phyloP scores from a whole-genome alignment of 306 rosid species.

The Prunus armeniaca region DNA sequence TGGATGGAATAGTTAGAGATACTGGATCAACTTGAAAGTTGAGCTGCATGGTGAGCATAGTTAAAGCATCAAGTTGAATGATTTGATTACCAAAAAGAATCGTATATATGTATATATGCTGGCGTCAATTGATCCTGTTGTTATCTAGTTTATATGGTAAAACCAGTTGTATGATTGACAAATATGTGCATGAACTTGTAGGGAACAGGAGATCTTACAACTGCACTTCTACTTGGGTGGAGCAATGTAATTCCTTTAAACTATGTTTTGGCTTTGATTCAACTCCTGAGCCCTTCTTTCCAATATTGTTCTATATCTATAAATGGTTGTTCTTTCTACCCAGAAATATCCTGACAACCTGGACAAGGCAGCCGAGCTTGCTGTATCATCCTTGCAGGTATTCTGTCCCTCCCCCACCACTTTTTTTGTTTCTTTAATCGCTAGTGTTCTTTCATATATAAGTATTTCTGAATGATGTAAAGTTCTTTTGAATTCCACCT shows the following conservation, averaged over 20 bases:
- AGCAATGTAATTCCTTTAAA: constrained; percentile 67
- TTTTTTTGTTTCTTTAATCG: neutral
- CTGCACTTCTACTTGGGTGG: constrained; percentile 94
- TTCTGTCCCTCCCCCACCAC: neutral
- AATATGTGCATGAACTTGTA: constrained; percentile 30
- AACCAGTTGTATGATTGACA: neutral
- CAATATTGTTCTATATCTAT: constrained; percentile 12
- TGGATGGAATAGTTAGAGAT: neutral
- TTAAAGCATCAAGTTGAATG: neutral
- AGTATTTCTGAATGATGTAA: neutral
- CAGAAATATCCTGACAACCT: constrained; percentile 77
- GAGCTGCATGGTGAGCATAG: neutral
- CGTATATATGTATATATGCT: neutral
- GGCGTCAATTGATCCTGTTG: neutral
- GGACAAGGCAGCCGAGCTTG: constrained; percentile 76
- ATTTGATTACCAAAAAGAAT: neutral
- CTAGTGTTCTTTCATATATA: neutral
- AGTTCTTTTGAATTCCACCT: neutral
- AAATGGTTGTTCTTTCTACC: constrained; percentile 12
- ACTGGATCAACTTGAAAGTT: neutral
- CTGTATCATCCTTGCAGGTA: constrained; percentile 89
- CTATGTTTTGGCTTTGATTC: constrained; percentile 7
- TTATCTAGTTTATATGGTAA: neutral
- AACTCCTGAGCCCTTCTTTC: constrained; percentile 9
- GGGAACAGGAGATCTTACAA: constrained; percentile 93